Evolutionary conservation across 2,329 filamentous ascomycete genomes (phyloP).

Genomic region (Rachicladosporium sp.): DNA sequence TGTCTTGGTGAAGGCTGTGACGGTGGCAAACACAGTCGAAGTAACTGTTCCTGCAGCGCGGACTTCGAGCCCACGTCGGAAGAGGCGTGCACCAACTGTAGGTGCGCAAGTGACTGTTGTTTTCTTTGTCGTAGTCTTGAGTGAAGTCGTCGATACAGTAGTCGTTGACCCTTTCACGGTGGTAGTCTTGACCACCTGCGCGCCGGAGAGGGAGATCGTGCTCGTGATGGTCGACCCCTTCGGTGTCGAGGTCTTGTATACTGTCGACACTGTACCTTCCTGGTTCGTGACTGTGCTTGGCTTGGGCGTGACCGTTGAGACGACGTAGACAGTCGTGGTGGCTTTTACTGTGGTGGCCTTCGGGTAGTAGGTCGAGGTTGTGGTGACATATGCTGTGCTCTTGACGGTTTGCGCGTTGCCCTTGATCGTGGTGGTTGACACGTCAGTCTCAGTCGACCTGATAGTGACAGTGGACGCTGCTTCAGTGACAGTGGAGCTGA

Average conservation of each 20-base stretch:
- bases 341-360: slow-evolving; percentile 13
- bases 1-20: slow-evolving; percentile 17
- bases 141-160: slow-evolving; percentile 13
- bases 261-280: slow-evolving; percentile 13
- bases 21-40: slow-evolving; percentile 14
- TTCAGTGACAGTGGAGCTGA: slow-evolving; percentile 7
- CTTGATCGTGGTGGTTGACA: slow-evolving; percentile 5
- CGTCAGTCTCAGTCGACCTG: slow-evolving; percentile 5
- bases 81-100: slow-evolving; percentile 11
- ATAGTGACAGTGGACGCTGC: slow-evolving; percentile 7
- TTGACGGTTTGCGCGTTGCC: slow-evolving; percentile 9
- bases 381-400: slow-evolving; percentile 7
- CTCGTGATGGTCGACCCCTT: slow-evolving; percentile 21
- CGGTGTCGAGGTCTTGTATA: slow-evolving; percentile 14
- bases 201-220: slow-evolving; percentile 11
- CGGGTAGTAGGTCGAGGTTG: slow-evolving; percentile 7
- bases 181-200: slow-evolving; percentile 15
- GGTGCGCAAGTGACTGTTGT: slow-evolving; percentile 20
- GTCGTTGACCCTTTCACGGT: slow-evolving; percentile 12
- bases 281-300: slow-evolving; percentile 10
- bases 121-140: slow-evolving; percentile 21
- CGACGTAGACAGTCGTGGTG: slow-evolving; percentile 9
- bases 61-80: slow-evolving; percentile 8
- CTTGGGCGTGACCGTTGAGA: slow-evolving; percentile 9
- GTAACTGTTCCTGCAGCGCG: slow-evolving; percentile 15